A percentile compares a stretch with the other conserved stretches of the same genome.
These are phyloP conservation scores for Cutaneotrichosporon cutaneum DNA, from an alignment of 1,284 basidiomycete genomes.

Conservation along the genomic window DNA sequence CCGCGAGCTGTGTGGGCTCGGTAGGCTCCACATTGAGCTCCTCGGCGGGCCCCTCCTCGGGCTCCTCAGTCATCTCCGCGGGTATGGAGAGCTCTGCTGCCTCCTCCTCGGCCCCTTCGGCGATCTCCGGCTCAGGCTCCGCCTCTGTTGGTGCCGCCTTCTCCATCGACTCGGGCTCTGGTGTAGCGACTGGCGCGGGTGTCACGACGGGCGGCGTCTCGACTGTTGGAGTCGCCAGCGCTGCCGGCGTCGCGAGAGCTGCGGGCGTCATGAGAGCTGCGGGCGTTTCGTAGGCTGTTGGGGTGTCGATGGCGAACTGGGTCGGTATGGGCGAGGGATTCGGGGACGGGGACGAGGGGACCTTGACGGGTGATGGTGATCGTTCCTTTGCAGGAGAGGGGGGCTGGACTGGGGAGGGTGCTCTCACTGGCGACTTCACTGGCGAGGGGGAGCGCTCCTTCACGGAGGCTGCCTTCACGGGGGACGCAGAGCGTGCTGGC, in stretches of 20 bases:
- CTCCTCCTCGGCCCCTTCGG: neutral
- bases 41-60: neutral
- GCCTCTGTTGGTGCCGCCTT: neutral
- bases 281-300: neutral
- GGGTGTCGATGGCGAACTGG: neutral
- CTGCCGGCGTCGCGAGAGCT: neutral
- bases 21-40: neutral
- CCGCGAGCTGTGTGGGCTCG: neutral
- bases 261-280: neutral
- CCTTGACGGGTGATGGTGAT: neutral
- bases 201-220: neutral
- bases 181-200: neutral
- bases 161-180: slow-evolving; percentile 1
- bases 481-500: neutral
- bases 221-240: neutral
- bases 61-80: neutral
- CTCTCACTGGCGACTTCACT: neutral
- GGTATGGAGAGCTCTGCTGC: neutral
- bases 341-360: no score
- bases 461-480: neutral
- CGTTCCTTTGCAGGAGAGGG: neutral
- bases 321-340: neutral
- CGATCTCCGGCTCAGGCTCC: slow-evolving; percentile 1
- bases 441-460: neutral
- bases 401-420: neutral